Base-by-base conservation (phyloP, 1,284 basidiomycete genomes). In the Bondarzewia mesenterica region DNA sequence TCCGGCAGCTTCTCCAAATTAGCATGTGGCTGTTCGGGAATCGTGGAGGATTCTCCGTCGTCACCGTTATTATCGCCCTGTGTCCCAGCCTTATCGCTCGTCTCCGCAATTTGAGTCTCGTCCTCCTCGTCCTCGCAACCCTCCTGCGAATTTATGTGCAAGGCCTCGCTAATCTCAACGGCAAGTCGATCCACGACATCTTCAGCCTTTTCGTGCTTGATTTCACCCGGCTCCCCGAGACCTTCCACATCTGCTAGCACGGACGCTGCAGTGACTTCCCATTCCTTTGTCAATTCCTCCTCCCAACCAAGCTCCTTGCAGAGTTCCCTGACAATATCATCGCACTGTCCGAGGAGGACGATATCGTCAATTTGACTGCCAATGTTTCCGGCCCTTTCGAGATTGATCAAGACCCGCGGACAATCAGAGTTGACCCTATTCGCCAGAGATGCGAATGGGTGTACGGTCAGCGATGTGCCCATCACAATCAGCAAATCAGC, bases 401-500 rank as follows among this genome's bases (percentile, higher is more conserved):
- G 66, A 56, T 88, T 88, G 58, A 89, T 78, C 32, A 85, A 67
- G 12, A 83, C 75, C 5, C 86, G 78, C n/a, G 79, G 82, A 58
- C 84, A 86, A 14, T 54, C 53, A 2, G 64, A 52, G 7, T 69
- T 66, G 1, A 78, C 75, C 54, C 77, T 60, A 25, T 67, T 61
- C 7, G 78, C 74, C 21, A 90, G 73, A 1, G 76, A 74, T 2
- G 87, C 85, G 58, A 90, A 89, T 3, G 88, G 87, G 48, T 84
- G 77, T 7, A 89, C 85, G 5, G 82, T 84, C 22, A 95, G 74
- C 2, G 92, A 95, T 0, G 95, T 98, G 22, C 95, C 95, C 56
- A 98, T 83, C 25, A 97, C 82, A 55, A 98, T 82, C 16, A 98
- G 77, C 8, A 98, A 73, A 63, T 98, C 92, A 2, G 89, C 89